Evolutionary conservation across 306 rosid genomes (phyloP), one percentile per base, ranked within the genome.

Genomic region (Vigna hirtella): DNA sequence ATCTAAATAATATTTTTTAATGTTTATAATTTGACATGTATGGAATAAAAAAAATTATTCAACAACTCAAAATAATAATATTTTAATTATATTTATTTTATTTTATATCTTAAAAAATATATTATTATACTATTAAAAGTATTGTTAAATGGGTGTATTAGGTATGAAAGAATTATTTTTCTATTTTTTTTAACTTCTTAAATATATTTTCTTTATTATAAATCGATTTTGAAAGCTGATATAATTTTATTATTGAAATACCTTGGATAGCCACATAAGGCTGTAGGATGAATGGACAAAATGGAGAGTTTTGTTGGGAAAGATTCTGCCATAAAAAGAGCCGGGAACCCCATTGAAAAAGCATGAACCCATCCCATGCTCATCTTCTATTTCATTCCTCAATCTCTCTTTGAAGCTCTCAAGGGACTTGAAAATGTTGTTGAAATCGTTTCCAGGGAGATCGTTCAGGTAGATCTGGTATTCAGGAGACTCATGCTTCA

Each of bases 291-390:
- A 84, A 59, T 89, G 85, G 20, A 86, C 74, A 74, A 90, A 88
- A 48, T 90, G 89, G 16, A 90, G 50, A 50, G 36, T 73, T 7
- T 83, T 61, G 18, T 2, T 7, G 1, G 90, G 88, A 17, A 86
- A 90, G 68, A 90, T 68, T 43, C 95, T 76, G 36, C 83, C 87
- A 13, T 90, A 90, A 45, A 90, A 90, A 16, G 95, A 90, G 65
- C 87, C 89, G 1, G 92, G 89, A 28, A 81, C 87, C 0, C 90
- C 95, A 9, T 16, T 1, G 72, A 90, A 20, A 79, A 73, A 88
- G 48, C 88, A 86, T 1, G 78, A 74, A 17, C 89, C 89, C 18
- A 57, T 3, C 38, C 38, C 38, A 16, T 16, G 55, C 9, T 32
- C 43, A 65, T 10, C 2, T 28, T 55, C 70, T 12, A 77, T 32